Evolutionary conservation across 2,329 filamentous ascomycete species (phyloP), one percentile per base, ranked within the genome.

Genomic region (Nigrospora oryzae): DNA sequence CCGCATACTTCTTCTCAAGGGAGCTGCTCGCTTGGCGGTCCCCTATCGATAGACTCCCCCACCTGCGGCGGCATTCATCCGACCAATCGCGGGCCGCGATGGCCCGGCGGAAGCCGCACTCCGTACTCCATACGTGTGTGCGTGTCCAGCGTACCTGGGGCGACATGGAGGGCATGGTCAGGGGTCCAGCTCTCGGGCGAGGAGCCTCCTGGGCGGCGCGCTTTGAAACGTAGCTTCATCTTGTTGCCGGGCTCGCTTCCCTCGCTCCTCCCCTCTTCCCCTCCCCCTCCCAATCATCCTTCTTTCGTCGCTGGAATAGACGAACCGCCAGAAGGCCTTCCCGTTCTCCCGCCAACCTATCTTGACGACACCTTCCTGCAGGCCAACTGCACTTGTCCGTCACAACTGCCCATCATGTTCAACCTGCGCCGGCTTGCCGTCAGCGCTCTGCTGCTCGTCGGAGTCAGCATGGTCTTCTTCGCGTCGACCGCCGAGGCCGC

Each of bases 391-490:
- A 40, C 46, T 38, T 49, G 42, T 36, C 39, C 43, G 36, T 36
- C 38, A 47, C 34, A 32, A 51, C 37, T 31, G 43, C n/a, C 44
- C 68, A 79, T 60, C 57, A 94, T 95, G 89, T 80, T 88, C 62
- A 84, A 77, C 61, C 60, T 90, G 47, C 79, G 85, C 68, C 76
- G 83, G 59, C 65, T 89, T 54, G 63, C 89, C 61, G 73, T 84
- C 63, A 81, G 86, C 59, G 73, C 84, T 58, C 74, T 89, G 63
- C 75, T 95, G 62, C 79, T 95, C 60, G 65, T 94, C 58, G 83
- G 86, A 58, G 73, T 90, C 57, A 75, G 77, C 55, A 74, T 91
- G 63, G 70, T 89, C 55, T 80, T 88, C 71, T 81, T 95, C 63
- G 76, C 84, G 55, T 83, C 89, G 67, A 77, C 80, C 32, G 81